Percentiles rank a stretch among this genome's conserved stretches.
Evolutionary conservation across 2,329 filamentous ascomycete genomes (phyloP).

Genomic region (Claviceps capensis): DNA sequence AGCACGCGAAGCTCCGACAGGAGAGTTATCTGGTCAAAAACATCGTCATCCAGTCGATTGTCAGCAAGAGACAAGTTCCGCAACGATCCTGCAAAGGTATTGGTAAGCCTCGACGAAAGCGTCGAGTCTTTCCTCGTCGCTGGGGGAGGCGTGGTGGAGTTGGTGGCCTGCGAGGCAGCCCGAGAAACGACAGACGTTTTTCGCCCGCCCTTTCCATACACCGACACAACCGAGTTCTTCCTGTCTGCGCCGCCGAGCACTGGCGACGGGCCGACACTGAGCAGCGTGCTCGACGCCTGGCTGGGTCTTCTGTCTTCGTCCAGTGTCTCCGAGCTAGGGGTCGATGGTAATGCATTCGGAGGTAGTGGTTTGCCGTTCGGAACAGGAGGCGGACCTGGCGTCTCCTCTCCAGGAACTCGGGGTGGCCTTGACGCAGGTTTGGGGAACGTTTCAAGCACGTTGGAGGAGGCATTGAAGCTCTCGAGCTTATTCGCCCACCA

Average conservation of each 20-base stretch:
- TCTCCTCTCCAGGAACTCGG: conserved; percentile 41
- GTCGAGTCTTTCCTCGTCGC: conserved; percentile 74
- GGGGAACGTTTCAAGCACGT: conserved; percentile 80
- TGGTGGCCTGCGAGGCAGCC: conserved; percentile 32
- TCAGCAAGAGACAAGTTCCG: conserved; percentile 80
- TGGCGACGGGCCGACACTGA: conserved; percentile 65
- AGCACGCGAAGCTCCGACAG: conserved; percentile 74
- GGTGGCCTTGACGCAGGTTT: conserved; percentile 64
- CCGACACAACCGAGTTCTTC: conserved; percentile 74
- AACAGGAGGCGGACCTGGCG: conserved; percentile 19
- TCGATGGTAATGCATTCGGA: conserved; percentile 35
- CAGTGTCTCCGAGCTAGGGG: conserved; percentile 68
- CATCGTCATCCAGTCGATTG: conserved; percentile 85
- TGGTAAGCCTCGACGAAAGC: conserved; percentile 62
- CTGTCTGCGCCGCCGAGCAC: conserved; percentile 45
- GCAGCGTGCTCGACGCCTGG: conserved; percentile 62
- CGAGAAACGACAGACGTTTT: conserved; percentile 76
- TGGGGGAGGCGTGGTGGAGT: conserved; percentile 34
- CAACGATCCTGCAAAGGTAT: conserved; percentile 79
- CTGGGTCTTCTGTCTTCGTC: conserved; percentile 61
- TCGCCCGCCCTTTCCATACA: conserved; percentile 64
- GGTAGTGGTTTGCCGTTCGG: conserved; percentile 27
- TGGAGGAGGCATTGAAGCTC: conserved; percentile 88
- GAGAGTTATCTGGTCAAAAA: conserved; percentile 80
- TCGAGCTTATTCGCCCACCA: conserved; percentile 90